phyloP scores from a whole-genome alignment of 1,284 basidiomycete genomes.

The Tylopilus orsonianus region DNA sequence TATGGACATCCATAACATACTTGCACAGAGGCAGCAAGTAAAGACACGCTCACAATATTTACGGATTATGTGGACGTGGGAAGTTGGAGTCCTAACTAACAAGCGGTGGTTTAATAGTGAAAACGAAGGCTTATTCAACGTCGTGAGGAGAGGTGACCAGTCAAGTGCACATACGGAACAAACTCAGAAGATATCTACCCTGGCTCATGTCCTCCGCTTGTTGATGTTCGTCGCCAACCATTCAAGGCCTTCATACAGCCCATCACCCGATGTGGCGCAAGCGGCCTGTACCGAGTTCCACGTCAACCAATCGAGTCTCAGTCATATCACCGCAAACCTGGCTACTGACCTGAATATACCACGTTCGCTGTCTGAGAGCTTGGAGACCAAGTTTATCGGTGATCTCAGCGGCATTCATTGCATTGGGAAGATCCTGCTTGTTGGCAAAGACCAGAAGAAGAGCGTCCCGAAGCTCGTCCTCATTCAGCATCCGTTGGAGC shows the following conservation, averaged over 20 bases:
- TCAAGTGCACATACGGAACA: constrained; percentile 49
- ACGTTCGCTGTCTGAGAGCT: constrained; percentile 93
- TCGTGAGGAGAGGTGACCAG: constrained; percentile 45
- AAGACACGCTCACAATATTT: constrained; percentile 7
- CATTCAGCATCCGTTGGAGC: constrained; percentile 99
- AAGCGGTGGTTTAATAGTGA: constrained; percentile 27
- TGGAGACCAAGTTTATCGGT: constrained; percentile 99
- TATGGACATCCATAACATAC: constrained; percentile 25
- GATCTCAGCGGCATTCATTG: constrained; percentile 99
- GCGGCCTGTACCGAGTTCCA: constrained; percentile 65
- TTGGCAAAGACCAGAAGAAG: constrained; percentile 99
- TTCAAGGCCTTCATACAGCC: constrained; percentile 98
- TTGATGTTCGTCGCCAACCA: constrained; percentile 88
- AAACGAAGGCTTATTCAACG: constrained; percentile 36
- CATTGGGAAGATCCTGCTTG: constrained; percentile 99
- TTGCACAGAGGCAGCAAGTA: constrained; percentile 7
- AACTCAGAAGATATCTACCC: constrained; percentile 36
- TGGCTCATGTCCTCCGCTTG: constrained; percentile 69
- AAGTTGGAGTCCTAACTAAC: constrained; percentile 28
- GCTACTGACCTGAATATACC: constrained; percentile 92
- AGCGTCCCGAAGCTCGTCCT: constrained; percentile 98
- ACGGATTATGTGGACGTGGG: constrained; percentile 8
- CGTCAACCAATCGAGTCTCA: constrained; percentile 17
- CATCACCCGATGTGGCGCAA: constrained; percentile 98
- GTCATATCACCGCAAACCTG: neutral